A percentile compares a stretch with the other conserved stretches of the same genome.
Conservation (phyloP, 305 asterid genomes). For the Fraxinus nigra region DNA sequence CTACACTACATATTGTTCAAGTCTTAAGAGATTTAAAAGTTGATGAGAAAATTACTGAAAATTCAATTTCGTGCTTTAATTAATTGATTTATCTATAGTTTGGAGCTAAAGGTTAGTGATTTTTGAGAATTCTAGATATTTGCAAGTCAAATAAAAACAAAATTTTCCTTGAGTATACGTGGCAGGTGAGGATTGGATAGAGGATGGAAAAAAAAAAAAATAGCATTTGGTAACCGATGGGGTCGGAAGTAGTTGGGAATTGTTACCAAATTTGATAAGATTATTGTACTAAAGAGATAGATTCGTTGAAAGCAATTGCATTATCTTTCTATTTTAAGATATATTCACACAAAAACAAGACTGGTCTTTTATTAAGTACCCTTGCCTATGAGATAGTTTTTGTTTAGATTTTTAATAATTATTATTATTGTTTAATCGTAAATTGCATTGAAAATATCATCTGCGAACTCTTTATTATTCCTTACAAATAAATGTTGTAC, state of each 20-base stretch:
- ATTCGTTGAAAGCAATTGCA: background rate
- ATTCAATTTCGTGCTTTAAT: background rate
- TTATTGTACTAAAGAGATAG: background rate
- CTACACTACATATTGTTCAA: background rate
- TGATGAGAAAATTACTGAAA: no score
- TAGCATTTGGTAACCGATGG: background rate
- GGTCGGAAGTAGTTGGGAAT: background rate
- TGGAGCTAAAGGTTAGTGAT: background rate
- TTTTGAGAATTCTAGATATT: background rate
- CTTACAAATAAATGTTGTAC: background rate
- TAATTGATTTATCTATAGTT: background rate
- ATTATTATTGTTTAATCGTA: background rate
- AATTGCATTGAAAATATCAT: background rate
- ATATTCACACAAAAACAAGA: background rate
- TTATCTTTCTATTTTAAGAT: background rate
- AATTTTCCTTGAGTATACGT: background rate
- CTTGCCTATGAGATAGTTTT: background rate
- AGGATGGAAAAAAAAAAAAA: background rate
- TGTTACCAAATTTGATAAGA: background rate
- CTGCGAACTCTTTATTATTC: background rate
- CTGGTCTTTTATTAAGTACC: background rate
- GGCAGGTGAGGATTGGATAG: background rate
- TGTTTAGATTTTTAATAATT: no score
- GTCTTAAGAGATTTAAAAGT: no score
- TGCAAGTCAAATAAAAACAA: background rate